A percentile compares a stretch with the other conserved stretches of the same genome.
These are phyloP conservation scores for Nelumbo lutea DNA, from an alignment of 164 flowering plant genomes.

Conservation along the genomic window DNA sequence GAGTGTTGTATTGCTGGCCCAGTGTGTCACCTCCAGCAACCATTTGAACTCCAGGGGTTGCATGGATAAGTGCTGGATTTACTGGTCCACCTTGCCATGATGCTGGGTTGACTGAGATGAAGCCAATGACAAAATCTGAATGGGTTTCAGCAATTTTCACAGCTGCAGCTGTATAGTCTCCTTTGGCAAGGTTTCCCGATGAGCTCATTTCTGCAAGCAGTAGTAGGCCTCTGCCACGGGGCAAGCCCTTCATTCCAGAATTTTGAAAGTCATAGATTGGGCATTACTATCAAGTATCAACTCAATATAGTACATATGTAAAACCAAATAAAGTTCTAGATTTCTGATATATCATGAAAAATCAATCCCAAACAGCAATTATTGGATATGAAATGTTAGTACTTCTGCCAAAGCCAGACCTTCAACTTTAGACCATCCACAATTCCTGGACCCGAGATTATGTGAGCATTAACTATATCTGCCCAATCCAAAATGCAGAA, in stretches of 20 bases:
- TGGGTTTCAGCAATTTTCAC: constrained; percentile 83
- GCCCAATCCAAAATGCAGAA: constrained; percentile 94
- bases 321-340: not conserved
- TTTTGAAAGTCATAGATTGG: too few relatives aligned
- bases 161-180: constrained; percentile 96
- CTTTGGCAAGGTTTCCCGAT: constrained; percentile 87
- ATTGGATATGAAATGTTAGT: not conserved
- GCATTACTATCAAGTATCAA: too few relatives aligned
- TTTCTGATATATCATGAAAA: not conserved
- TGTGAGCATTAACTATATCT: constrained; percentile 90
- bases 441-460: constrained; percentile 92
- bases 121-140: constrained; percentile 95
- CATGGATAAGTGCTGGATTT: constrained; percentile 79
- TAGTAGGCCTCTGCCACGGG: constrained; percentile 85
- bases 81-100: constrained; percentile 79
- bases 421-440: constrained; percentile 92
- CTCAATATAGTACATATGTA: not conserved
- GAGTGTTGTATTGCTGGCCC: constrained; percentile 97
- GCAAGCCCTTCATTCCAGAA: constrained; percentile 56
- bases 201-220: constrained; percentile 99
- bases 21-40: constrained; percentile 83
- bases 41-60: constrained; percentile 64
- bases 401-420: constrained; percentile 31
- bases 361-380: not conserved
- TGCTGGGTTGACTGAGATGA: constrained; percentile 95